Percentiles rank a stretch among this genome's conserved stretches.
These are phyloP conservation scores for Elongisporangium prolatum DNA, from an alignment of 352 stramenopile species.

Conservation along the genomic window DNA sequence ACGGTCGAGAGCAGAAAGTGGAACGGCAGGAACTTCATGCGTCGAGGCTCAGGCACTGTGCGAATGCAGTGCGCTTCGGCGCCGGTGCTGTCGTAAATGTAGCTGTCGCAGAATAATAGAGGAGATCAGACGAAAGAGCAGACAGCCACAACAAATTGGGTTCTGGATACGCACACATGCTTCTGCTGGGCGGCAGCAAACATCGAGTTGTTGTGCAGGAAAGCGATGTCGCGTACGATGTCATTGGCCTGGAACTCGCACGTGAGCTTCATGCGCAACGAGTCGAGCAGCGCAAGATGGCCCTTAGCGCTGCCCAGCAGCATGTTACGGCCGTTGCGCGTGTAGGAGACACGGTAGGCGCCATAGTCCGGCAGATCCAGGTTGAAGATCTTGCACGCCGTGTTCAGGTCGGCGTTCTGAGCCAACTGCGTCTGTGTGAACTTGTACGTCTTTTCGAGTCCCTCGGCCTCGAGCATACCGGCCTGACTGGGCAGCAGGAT, in stretches of 20 bases:
- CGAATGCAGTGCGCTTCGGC: conserved; percentile 96
- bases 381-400: conserved; percentile 93
- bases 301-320: conserved; percentile 92
- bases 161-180: conserved; percentile 81
- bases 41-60: conserved; percentile 88
- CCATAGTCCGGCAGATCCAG: conserved; percentile 90
- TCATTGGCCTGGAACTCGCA: conserved; percentile 95
- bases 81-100: conserved; percentile 97
- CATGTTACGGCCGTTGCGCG: conserved; percentile 94
- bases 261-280: conserved; percentile 85
- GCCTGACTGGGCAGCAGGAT: conserved; percentile 85
- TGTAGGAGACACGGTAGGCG: conserved; percentile 94
- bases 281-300: conserved; percentile 95
- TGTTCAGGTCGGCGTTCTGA: conserved; percentile 91
- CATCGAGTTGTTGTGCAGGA: conserved; percentile 97
- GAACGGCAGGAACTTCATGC: conserved; percentile 97
- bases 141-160: background rate
- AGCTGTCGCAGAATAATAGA: conserved; percentile 13
- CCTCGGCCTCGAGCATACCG: conserved; percentile 91
- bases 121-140: background rate
- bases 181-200: conserved; percentile 97
- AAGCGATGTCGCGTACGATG: conserved; percentile 93
- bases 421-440: conserved; percentile 90
- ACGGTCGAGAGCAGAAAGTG: conserved; percentile 98
- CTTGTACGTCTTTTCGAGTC: conserved; percentile 96